Conservation (phyloP, 208 protist species). For the Sergeia podlipaevii region DNA sequence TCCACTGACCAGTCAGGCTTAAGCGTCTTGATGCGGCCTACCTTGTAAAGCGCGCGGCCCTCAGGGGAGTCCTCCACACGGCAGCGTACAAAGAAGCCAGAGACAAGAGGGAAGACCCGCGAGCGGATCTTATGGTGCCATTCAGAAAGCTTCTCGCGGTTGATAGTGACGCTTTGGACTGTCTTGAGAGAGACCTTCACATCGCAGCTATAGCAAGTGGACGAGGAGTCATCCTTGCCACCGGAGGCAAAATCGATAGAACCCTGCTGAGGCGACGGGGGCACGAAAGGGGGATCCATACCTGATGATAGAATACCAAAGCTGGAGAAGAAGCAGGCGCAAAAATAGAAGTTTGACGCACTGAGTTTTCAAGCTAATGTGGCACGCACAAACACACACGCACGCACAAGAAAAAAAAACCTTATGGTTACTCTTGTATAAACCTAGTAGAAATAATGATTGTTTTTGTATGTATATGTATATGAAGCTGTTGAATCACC, state of each 20-base stretch:
- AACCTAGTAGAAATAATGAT: too few relatives aligned
- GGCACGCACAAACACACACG: background rate
- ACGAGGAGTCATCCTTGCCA: conserved; percentile 35
- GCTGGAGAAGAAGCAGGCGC: background rate
- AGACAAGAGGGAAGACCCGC: conserved; percentile 73
- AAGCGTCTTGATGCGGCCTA: conserved; percentile 84
- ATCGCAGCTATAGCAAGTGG: conserved; percentile 50
- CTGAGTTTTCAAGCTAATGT: background rate
- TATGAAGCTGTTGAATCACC: background rate
- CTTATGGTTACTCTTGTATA: too few relatives aligned
- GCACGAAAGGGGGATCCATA: conserved; percentile 73
- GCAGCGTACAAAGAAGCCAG: conserved; percentile 90
- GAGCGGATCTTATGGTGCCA: conserved; percentile 90
- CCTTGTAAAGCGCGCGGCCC: conserved; percentile 86
- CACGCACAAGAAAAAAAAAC: too few relatives aligned
- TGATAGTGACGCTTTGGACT: conserved; percentile 82
- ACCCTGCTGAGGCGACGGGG: conserved; percentile 69
- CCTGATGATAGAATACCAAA: background rate
- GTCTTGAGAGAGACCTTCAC: conserved; percentile 63
- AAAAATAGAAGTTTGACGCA: background rate
- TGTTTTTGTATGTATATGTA: conserved; percentile 9
- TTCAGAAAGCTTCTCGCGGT: conserved; percentile 87
- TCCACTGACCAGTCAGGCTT: conserved; percentile 90
- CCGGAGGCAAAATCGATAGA: conserved; percentile 34
- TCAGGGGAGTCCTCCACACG: conserved; percentile 87